Evolutionary conservation across 768 basidiomycete genomes (phyloP), one percentile per base, ranked within the genome.

Genomic region (Mycena metata): DNA sequence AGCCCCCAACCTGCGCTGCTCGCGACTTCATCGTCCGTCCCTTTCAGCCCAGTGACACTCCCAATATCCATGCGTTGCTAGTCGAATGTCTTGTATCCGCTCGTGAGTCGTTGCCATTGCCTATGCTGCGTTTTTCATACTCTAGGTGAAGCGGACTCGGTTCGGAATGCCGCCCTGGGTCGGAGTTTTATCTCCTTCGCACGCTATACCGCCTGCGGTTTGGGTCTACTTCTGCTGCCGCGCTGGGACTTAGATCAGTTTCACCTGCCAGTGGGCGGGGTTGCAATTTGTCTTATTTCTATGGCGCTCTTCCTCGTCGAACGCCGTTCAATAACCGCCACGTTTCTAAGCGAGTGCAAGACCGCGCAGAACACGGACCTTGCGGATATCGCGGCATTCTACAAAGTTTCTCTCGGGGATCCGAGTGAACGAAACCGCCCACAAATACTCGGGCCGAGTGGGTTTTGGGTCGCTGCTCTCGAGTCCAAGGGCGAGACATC

Each of bases 391-490:
- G 10, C 39, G 7, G 36, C 19, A 7, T 35, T 17, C 8, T 61
- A 67, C 46, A 19, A n/a, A 7, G n/a, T 67, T 15, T 26, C 59
- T 15, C 12, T 35, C 43, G 3, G 23, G 39, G 39, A 39, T 3
- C 26, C 7, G 9, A 12, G 19, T 33, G 6, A 30, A 21, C 23
- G 26, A 42, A 36, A 50, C 1, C 13, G n/a, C 2, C 15, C 13
- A 9, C 11, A 6, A 39, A 16, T n/a, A 47, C 7, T n/a, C 26
- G 58, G 50, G 10, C 39, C 42, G 19, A 33, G 19, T 2, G 51
- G 45, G 1, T 60, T 67, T 19, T 67, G 49, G 49, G 66, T 67
- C 8, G 59, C 66, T 3, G 66, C 35, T 16, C 52, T 55, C 1
- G 21, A 50, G 23, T 45, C 3, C 2, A 15, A 10, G 11, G 39